Evolutionary conservation across 768 basidiomycete species (phyloP).

Genomic region (Suillus luteus): DNA sequence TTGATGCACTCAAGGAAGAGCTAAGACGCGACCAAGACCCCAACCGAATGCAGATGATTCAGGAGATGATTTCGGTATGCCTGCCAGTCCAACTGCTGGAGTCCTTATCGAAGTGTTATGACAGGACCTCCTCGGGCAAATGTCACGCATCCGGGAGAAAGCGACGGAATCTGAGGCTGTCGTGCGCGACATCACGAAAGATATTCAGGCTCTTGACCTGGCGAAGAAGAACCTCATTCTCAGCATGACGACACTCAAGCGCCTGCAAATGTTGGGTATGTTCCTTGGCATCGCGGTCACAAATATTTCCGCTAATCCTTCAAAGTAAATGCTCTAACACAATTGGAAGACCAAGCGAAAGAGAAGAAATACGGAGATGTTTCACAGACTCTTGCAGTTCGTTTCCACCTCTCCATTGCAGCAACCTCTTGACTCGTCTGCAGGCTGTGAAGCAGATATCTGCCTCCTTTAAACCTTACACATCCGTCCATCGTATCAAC

Average conservation of each 20-base stretch:
- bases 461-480: slow-evolving; percentile 76
- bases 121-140: slow-evolving; percentile 92
- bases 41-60: slow-evolving; percentile 86
- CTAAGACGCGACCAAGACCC: slow-evolving; percentile 81
- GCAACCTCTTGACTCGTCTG: slow-evolving; percentile 1
- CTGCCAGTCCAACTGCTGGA: not conserved
- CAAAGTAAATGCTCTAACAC: slow-evolving; percentile 78
- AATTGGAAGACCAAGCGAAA: slow-evolving; percentile 76
- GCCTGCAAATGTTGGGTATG: slow-evolving; percentile 93
- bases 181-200: slow-evolving; percentile 92
- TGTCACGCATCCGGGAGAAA: slow-evolving; percentile 95
- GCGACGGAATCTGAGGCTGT: slow-evolving; percentile 97
- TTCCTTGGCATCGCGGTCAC: slow-evolving; percentile 10
- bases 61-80: slow-evolving; percentile 93
- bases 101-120: slow-evolving; percentile 14
- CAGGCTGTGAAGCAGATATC: slow-evolving; percentile 91
- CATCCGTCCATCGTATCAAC: slow-evolving; percentile 72
- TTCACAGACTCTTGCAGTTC: slow-evolving; percentile 75
- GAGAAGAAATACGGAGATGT: slow-evolving; percentile 83
- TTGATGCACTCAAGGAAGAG: slow-evolving; percentile 65
- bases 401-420: slow-evolving; percentile 20
- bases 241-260: slow-evolving; percentile 87
- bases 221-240: slow-evolving; percentile 91
- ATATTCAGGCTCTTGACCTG: slow-evolving; percentile 91
- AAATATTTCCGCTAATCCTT: slow-evolving; percentile 9